Conservation (phyloP, 768 basidiomycete genomes). For the Piloderma croceum region DNA sequence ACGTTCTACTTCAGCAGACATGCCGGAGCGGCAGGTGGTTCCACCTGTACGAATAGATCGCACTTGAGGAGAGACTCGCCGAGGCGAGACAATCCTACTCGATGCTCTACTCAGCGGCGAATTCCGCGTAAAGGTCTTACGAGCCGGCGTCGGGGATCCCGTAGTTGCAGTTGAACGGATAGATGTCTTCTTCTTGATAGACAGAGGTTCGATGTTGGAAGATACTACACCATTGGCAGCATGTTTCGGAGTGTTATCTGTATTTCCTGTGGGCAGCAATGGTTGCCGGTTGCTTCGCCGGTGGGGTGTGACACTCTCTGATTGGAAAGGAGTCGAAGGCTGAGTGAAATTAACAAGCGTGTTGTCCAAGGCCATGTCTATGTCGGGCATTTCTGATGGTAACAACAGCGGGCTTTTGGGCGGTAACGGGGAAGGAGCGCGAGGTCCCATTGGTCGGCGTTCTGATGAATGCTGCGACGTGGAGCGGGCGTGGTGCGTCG, state of each 20-base stretch:
- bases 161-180: conserved; percentile 40
- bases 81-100: conserved; percentile 41
- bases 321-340: conserved; percentile 21
- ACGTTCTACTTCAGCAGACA: conserved; percentile 36
- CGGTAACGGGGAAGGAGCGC: conserved; percentile 65
- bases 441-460: conserved; percentile 65
- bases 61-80: conserved; percentile 50
- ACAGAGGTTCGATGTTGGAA: conserved; percentile 64
- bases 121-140: conserved; percentile 35
- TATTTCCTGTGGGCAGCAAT: conserved; percentile 49
- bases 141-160: conserved; percentile 28
- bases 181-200: conserved; percentile 81
- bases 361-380: conserved; percentile 40
- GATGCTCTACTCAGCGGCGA: conserved; percentile 50
- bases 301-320: conserved; percentile 40
- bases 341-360: conserved; percentile 22
- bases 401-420: conserved; percentile 35
- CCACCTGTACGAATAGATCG: conserved; percentile 35
- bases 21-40: conserved; percentile 17
- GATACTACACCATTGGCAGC: conserved; percentile 25
- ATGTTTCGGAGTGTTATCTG: conserved; percentile 48
- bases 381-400: conserved; percentile 40
- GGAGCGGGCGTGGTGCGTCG: conserved; percentile 36
- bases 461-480: conserved; percentile 47
- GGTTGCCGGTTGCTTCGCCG: conserved; percentile 71